phyloP scores from a whole-genome alignment of 352 stramenopile genomes.

The Elongisporangium anandrum region DNA sequence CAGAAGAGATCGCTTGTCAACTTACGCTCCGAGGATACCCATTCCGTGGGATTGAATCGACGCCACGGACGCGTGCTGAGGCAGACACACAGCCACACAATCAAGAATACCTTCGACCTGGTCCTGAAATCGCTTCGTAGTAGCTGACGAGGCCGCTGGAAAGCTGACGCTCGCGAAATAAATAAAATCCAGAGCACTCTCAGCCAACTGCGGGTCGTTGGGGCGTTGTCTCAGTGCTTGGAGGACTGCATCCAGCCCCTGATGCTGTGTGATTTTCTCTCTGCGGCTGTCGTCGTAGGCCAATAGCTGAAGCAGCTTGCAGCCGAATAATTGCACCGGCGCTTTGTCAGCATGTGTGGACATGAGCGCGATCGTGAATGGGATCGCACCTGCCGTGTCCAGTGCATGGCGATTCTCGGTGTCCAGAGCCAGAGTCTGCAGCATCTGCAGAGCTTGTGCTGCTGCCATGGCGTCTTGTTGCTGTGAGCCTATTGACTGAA shows the following conservation, averaged over 20 bases:
- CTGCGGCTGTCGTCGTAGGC: conserved; percentile 53
- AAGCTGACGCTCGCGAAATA: conserved; percentile 52
- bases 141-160: conserved; percentile 13
- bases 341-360: conserved; percentile 16
- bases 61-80: conserved; percentile 9
- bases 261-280: conserved; percentile 24
- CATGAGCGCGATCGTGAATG: conserved; percentile 31
- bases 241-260: conserved; percentile 29
- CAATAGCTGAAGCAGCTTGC: conserved; percentile 71
- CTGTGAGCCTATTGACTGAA: conserved; percentile 14
- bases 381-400: conserved; percentile 20
- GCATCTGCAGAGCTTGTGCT: conserved; percentile 30
- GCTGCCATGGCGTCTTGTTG: conserved; percentile 8
- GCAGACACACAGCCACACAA: neutral
- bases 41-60: conserved; percentile 48
- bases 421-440: conserved; percentile 46
- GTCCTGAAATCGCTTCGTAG: conserved; percentile 1
- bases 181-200: conserved; percentile 42
- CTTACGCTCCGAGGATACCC: conserved; percentile 41
- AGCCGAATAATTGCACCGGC: conserved; percentile 40
- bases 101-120: conserved; percentile 18
- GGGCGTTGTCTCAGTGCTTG: conserved; percentile 27
- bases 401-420: conserved; percentile 29
- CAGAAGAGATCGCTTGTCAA: neutral
- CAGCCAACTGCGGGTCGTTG: conserved; percentile 30